Evolutionary conservation across 2,329 filamentous ascomycete genomes (phyloP), one percentile per base, ranked within the genome.

Genomic region (Fusarium guadeloupense): DNA sequence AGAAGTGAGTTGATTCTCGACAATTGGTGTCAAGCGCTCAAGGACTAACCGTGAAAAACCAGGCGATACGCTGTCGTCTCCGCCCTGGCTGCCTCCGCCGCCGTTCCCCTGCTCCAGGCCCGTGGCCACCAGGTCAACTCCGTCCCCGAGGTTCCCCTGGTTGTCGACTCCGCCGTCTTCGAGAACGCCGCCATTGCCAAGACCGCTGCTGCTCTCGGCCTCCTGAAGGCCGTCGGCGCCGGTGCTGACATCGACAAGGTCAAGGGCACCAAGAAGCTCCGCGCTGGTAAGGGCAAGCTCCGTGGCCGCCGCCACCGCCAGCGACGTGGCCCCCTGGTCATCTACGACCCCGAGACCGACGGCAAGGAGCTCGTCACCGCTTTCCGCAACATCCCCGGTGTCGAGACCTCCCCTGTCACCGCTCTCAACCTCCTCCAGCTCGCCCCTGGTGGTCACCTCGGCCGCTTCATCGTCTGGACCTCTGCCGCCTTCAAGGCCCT

Each of bases 381-480:
- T 74, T 97, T 97, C 92, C 93, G 95, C 87, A 99, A 99, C 90
- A 91, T 99, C 77, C 88, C 95, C 76, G 95, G 95, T 84, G 93
- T 98, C 71, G 95, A 99, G 91, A 97, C 93, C 70, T 93, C 86
- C 77, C 89, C 93, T 72, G 93, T 97, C 81, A 93, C 90, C 83
- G 85, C 92, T 69, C 88, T 99, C 76, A 97, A 98, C 89, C 93
- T 98, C 76, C 92, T 99, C 80, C 95, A 99, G 87, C 92, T 99
- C 78, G 95, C 95, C 71, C 95, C 95, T 72, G 95, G 95, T 87
- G 96, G 95, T 76, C 95, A 99, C 85, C 91, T 99, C 73, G 95
- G 95, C 74, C 95, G 95, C 77, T 99, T 99, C 89, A 88, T 99
- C 81, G 87, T 99, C 87, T 99, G 95, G 95, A 95, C 95, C 74